phyloP scores from a whole-genome alignment of 2,329 filamentous ascomycete genomes.

The Fusarium tjaetaba region DNA sequence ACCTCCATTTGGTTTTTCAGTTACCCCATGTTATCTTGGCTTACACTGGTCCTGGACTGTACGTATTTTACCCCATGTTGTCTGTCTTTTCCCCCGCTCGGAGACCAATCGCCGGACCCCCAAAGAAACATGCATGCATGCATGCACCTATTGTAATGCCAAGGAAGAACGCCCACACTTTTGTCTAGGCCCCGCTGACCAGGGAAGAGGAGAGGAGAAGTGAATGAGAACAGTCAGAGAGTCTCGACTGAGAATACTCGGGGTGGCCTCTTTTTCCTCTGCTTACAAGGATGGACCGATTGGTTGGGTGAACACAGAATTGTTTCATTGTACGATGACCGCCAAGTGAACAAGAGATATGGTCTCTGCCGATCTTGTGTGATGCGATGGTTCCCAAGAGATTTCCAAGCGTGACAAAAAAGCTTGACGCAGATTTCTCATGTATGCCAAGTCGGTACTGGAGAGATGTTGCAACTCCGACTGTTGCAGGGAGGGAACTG shows the following conservation, averaged over 20 bases:
- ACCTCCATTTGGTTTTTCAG: not conserved
- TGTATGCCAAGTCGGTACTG: slow-evolving; percentile 33
- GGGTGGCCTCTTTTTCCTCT: not conserved
- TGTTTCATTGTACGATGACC: slow-evolving; percentile 32
- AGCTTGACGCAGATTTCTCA: slow-evolving; percentile 17
- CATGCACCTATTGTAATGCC: not conserved
- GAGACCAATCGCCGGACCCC: slow-evolving; percentile 38
- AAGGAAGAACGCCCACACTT: slow-evolving; percentile 9
- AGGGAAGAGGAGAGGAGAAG: not conserved
- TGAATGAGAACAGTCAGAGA: not conserved
- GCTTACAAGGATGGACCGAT: not conserved
- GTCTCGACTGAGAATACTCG: slow-evolving; percentile 30
- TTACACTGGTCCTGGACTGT: not conserved
- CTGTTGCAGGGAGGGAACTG: not conserved
- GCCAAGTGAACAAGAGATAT: not conserved
- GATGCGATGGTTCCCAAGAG: slow-evolving; percentile 3
- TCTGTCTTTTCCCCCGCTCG: slow-evolving; percentile 12
- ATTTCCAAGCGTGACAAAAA: slow-evolving; percentile 30
- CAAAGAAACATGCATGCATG: slow-evolving; percentile 10
- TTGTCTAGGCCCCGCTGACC: slow-evolving; percentile 15
- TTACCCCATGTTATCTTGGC: slow-evolving; percentile 13
- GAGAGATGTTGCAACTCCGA: not conserved
- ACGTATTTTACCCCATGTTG: slow-evolving; percentile 25
- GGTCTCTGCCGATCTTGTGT: slow-evolving; percentile 17
- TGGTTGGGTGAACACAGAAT: not conserved